A percentile compares a stretch with the other conserved stretches of the same genome.
These are phyloP conservation scores for Colletotrichum magnum DNA, from an alignment of 2,329 filamentous ascomycete genomes.

Conservation along the genomic window DNA sequence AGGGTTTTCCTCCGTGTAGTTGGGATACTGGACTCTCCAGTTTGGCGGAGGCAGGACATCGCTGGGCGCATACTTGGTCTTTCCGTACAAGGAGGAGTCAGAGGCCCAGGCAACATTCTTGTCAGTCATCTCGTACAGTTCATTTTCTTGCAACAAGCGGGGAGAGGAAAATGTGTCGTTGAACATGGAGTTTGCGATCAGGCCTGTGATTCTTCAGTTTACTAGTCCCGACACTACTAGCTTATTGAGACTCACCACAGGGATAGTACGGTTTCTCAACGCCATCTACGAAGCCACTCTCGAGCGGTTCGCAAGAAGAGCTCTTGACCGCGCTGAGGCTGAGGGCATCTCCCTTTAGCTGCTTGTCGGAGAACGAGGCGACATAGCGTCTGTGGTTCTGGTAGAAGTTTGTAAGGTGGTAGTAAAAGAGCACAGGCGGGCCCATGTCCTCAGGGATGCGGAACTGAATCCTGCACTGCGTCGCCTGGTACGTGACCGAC, in stretches of 20 bases:
- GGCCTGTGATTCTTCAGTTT: slow-evolving; percentile 52
- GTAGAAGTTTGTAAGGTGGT: slow-evolving; percentile 97
- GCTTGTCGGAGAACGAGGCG: slow-evolving; percentile 85
- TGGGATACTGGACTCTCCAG: slow-evolving; percentile 80
- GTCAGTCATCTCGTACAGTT: slow-evolving; percentile 81
- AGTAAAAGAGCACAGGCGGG: slow-evolving; percentile 92
- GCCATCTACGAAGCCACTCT: slow-evolving; percentile 63
- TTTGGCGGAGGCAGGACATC: slow-evolving; percentile 88
- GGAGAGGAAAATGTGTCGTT: slow-evolving; percentile 89
- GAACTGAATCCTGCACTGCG: slow-evolving; percentile 82
- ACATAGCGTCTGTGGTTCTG: slow-evolving; percentile 99
- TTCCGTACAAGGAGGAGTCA: slow-evolving; percentile 84
- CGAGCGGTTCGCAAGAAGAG: slow-evolving; percentile 83
- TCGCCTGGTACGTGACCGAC: slow-evolving; percentile 54
- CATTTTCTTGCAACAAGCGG: slow-evolving; percentile 61
- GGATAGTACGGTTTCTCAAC: slow-evolving; percentile 86
- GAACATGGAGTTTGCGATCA: slow-evolving; percentile 97
- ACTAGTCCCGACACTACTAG: not conserved
- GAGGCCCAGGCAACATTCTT: slow-evolving; percentile 87
- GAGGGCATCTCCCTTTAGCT: slow-evolving; percentile 80
- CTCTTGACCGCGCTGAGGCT: slow-evolving; percentile 71
- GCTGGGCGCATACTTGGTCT: slow-evolving; percentile 73
- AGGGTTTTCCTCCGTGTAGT: slow-evolving; percentile 71
- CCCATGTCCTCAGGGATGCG: slow-evolving; percentile 83
- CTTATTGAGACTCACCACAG: slow-evolving; percentile 66